These are phyloP conservation scores for Hypomyces perniciosus DNA, from an alignment of 2,329 filamentous ascomycete genomes.

Conservation along the genomic window DNA sequence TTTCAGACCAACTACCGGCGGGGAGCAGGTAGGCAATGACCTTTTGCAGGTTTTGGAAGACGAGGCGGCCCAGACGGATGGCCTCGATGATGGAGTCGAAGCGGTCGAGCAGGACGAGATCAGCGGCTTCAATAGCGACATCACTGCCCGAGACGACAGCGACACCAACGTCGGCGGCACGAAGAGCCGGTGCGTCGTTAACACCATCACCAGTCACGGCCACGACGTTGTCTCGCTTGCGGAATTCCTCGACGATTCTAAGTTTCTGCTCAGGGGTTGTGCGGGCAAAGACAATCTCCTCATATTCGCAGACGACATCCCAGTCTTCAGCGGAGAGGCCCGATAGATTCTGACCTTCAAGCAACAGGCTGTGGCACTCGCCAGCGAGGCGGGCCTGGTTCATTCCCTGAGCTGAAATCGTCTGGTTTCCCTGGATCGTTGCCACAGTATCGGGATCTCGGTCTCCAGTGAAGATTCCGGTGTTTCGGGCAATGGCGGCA, in stretches of 20 bases:
- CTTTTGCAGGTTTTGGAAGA: constrained; percentile 37
- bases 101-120: constrained; percentile 63
- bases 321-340: constrained; percentile 44
- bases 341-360: constrained; percentile 54
- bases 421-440: constrained; percentile 15
- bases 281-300: constrained; percentile 61
- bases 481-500: constrained; percentile 59
- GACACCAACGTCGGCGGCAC: constrained; percentile 63
- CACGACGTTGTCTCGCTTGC: constrained; percentile 51
- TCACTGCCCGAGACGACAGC: constrained; percentile 59
- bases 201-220: constrained; percentile 72
- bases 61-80: constrained; percentile 40
- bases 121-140: constrained; percentile 58
- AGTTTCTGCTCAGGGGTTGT: constrained; percentile 66
- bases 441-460: constrained; percentile 36
- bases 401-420: constrained; percentile 13
- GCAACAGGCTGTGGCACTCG: constrained; percentile 22
- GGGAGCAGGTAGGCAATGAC: constrained; percentile 42
- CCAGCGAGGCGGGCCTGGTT: constrained; percentile 17
- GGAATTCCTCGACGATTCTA: constrained; percentile 64
- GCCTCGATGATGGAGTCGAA: constrained; percentile 66
- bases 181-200: constrained; percentile 60
- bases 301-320: constrained; percentile 42
- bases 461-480: constrained; percentile 53
- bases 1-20: constrained; percentile 50